Evolutionary conservation across 306 rosid species (phyloP).

Genomic region (Sophora flavescens): DNA sequence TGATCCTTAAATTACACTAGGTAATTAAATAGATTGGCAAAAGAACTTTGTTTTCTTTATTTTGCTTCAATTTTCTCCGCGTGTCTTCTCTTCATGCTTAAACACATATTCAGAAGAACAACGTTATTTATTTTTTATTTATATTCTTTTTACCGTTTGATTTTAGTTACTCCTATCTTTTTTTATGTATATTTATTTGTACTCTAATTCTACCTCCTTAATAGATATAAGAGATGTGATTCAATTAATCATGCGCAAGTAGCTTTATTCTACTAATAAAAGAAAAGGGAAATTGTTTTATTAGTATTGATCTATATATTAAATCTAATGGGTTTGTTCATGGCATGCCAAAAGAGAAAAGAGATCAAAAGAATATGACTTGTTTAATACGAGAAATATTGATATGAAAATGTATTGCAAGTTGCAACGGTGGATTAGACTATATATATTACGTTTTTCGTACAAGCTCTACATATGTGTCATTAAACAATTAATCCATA

Average conservation of each 20-base stretch:
- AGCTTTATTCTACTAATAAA: no score
- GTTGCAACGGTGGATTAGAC: no score
- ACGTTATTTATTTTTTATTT: no score
- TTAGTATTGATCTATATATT: neutral
- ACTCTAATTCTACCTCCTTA: no score
- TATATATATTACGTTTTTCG: no score
- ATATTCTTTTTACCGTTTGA: no score
- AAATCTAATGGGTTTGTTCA: neutral
- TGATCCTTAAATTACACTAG: neutral
- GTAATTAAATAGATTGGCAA: neutral
- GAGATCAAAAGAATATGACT: neutral
- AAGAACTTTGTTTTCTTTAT: neutral
- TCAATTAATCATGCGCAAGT: no score
- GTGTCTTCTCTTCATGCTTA: neutral
- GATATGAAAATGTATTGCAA: neutral
- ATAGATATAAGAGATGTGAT: no score
- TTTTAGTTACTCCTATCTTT: no score
- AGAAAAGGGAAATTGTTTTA: neutral
- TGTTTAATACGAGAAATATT: neutral
- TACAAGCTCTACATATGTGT: no score
- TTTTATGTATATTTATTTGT: no score
- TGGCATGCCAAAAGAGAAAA: neutral
- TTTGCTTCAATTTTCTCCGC: neutral
- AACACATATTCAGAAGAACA: neutral
- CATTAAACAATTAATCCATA: no score